Evolutionary conservation across 78 protist genomes (phyloP), one percentile per base, ranked within the genome.

Genomic region (Dictyostelium firmibasis): DNA sequence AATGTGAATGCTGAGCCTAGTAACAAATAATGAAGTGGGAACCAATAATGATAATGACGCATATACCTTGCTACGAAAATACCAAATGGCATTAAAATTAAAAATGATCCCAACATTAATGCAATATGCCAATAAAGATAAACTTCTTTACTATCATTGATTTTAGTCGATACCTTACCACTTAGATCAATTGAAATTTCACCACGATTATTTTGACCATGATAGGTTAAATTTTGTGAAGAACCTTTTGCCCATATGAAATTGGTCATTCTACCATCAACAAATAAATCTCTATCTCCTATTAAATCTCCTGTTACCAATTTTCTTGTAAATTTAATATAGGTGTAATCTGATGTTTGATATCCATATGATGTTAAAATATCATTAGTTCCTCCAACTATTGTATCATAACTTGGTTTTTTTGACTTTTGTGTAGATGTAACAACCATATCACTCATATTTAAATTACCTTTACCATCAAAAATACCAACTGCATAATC

Each of bases 81-180:
- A 79, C 86, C 93, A 36, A 88, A 43, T 88, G 93, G 93, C 93
- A 88, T 88, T 62, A 88, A 44, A 1, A 88, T 41, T 16, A 72
- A 72, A 43, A 88, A 88, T 25, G 93, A 29, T 2, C 44, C 41
- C 25, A 79, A 43, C 93, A 88, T 88, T 38, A 88, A 79, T 9
- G 70, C 67, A 6, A 23, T 44, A 20, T 88, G 93, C 47, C 83
- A 88, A 9, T 31, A 50, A 3, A 64, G 5, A 29, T 41, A 78
- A 3, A 41, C 25, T 38, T 50, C 31, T 18, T 72, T 20, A 77
- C 83, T 33, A 38, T 8, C 10, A 23, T 9, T 41, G 9, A 43
- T 35, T 57, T 57, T 35, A 25, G 14, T 29, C 1, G 77, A 29
- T 70, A 13, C 29, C 8, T 31, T 11, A 7, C 25, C 36, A 13